These are phyloP conservation scores for Apiospora kogelbergensis DNA, from an alignment of 2,329 filamentous ascomycete species.

Conservation along the genomic window DNA sequence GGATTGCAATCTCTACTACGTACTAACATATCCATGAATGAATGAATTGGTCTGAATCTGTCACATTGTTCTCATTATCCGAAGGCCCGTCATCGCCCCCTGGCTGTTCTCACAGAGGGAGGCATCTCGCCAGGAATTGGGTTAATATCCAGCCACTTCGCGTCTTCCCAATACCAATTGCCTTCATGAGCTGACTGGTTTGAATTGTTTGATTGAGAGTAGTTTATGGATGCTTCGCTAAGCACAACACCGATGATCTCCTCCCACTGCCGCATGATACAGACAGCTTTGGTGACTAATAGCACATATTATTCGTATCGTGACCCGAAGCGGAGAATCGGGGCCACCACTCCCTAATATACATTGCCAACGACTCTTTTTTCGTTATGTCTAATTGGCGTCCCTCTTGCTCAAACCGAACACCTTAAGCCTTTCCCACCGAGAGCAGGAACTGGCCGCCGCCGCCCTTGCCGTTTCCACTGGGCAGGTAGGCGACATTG, in stretches of 20 bases:
- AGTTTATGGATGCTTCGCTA: background rate
- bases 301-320: conserved; percentile 31
- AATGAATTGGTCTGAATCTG: background rate
- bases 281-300: conserved; percentile 18
- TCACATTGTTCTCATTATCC: background rate
- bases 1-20: no score
- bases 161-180: background rate
- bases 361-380: conserved; percentile 16
- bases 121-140: background rate
- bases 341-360: conserved; percentile 23
- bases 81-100: background rate
- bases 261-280: background rate
- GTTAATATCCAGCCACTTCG: background rate
- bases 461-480: conserved; percentile 63
- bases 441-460: conserved; percentile 49
- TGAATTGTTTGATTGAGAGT: background rate
- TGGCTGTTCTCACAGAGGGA: background rate
- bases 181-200: background rate
- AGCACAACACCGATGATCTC: background rate
- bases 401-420: background rate
- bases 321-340: conserved; percentile 33
- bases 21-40: background rate
- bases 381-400: background rate
- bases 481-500: conserved; percentile 92
- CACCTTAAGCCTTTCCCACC: conserved; percentile 43